phyloP scores from a whole-genome alignment of 106 monocot genomes.

The Dendrobium huoshanense region DNA sequence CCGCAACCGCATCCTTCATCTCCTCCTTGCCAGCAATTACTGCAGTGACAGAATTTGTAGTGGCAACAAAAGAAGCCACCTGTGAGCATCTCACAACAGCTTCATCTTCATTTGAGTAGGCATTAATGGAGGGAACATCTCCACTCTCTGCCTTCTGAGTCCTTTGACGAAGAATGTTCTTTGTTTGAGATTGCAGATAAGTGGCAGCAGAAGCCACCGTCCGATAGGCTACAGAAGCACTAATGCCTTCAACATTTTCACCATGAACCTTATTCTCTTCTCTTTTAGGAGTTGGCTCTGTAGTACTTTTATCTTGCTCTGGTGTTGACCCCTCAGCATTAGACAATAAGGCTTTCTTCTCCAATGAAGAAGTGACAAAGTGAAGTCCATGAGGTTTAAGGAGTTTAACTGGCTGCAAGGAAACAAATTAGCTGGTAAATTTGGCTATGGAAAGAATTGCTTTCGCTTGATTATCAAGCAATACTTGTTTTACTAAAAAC shows the following conservation, averaged over 20 bases:
- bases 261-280: constrained; percentile 8
- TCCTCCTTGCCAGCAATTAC: constrained; percentile 79
- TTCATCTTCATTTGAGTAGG: constrained; percentile 4
- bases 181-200: constrained; percentile 40
- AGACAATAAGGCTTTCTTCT: constrained; percentile 32
- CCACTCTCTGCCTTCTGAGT: neutral
- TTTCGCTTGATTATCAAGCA: neutral
- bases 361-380: constrained; percentile 74
- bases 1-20: constrained; percentile 53
- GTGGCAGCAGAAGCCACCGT: constrained; percentile 65
- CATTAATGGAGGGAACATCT: constrained; percentile 1
- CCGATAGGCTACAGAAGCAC: constrained; percentile 22
- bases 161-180: constrained; percentile 30
- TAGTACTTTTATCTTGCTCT: constrained; percentile 4
- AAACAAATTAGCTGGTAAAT: neutral
- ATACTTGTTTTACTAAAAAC: neutral
- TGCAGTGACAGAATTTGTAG: constrained; percentile 73
- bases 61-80: constrained; percentile 50
- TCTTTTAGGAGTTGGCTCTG: neutral
- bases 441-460: neutral
- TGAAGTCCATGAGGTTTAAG: constrained; percentile 41
- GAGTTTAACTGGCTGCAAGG: constrained; percentile 43
- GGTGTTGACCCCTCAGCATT: constrained; percentile 3
- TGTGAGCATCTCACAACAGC: neutral
- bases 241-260: constrained; percentile 8